Evolutionary conservation across 768 basidiomycete genomes (phyloP).

Genomic region (Tricholoma flavovirens): DNA sequence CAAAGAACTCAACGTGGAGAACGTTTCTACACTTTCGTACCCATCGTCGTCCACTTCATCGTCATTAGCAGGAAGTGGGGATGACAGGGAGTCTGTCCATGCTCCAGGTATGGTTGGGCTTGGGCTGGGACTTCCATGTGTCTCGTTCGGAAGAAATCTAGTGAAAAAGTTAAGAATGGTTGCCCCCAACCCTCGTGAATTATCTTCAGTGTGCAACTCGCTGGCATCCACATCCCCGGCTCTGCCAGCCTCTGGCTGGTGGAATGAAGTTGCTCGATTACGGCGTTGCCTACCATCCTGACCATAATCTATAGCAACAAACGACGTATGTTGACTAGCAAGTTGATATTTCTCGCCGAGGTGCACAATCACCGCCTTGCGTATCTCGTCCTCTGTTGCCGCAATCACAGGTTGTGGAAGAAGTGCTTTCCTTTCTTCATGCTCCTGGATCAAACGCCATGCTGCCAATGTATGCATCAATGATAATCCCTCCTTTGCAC

Average conservation of each 20-base stretch:
- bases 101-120: constrained; percentile 14
- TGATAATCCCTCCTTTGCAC: constrained; percentile 27
- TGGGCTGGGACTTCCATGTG: not conserved
- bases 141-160: not conserved
- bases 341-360: constrained; percentile 49
- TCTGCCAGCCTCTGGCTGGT: not conserved
- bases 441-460: constrained; percentile 46
- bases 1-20: constrained; percentile 48
- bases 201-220: not conserved
- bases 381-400: constrained; percentile 28
- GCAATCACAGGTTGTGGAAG: constrained; percentile 23
- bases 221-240: not conserved
- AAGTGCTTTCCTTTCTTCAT: constrained; percentile 32
- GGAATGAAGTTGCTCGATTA: constrained; percentile 1
- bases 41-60: constrained; percentile 17
- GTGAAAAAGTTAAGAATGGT: constrained; percentile 1
- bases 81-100: constrained; percentile 13
- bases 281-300: constrained; percentile 9
- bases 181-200: not conserved
- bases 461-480: constrained; percentile 53
- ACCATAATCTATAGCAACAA: constrained; percentile 46
- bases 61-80: constrained; percentile 3
- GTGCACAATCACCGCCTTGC: constrained; percentile 41
- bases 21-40: constrained; percentile 27
- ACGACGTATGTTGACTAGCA: constrained; percentile 48